phyloP scores from a whole-genome alignment of 108 stramenopile species.

The Epithemia pelagica region DNA sequence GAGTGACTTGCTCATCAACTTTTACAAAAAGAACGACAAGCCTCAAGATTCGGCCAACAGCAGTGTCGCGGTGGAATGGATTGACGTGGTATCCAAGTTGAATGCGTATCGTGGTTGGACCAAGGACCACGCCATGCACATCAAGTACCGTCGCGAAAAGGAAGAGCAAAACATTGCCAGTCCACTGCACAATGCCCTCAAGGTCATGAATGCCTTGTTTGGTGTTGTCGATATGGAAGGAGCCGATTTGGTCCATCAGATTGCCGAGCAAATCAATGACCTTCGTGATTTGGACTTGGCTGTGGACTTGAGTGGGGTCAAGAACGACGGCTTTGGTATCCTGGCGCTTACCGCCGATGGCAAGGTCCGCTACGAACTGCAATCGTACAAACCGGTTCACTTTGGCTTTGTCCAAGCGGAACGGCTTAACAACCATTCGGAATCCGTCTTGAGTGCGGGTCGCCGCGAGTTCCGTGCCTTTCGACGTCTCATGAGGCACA shows the following conservation, averaged over 20 bases:
- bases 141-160: constrained; percentile 7
- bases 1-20: constrained; percentile 1
- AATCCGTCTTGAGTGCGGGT: neutral
- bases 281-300: neutral
- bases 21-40: constrained; percentile 1
- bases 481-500: constrained; percentile 7
- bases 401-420: constrained; percentile 12
- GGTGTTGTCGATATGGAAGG: neutral
- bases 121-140: neutral
- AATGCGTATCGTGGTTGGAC: neutral
- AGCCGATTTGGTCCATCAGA: neutral
- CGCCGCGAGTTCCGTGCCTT: neutral
- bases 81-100: constrained; percentile 1
- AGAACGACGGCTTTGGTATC: constrained; percentile 6
- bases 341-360: neutral
- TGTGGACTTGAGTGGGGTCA: constrained; percentile 2
- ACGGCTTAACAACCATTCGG: neutral
- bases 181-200: constrained; percentile 6
- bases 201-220: constrained; percentile 6
- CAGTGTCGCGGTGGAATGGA: constrained; percentile 1
- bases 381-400: constrained; percentile 11
- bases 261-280: constrained; percentile 9
- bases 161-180: constrained; percentile 10
- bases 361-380: constrained; percentile 9
- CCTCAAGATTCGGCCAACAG: constrained; percentile 1